Base-by-base conservation (phyloP, 169 alveolate species). In the Cryptosporidium sp. region DNA sequence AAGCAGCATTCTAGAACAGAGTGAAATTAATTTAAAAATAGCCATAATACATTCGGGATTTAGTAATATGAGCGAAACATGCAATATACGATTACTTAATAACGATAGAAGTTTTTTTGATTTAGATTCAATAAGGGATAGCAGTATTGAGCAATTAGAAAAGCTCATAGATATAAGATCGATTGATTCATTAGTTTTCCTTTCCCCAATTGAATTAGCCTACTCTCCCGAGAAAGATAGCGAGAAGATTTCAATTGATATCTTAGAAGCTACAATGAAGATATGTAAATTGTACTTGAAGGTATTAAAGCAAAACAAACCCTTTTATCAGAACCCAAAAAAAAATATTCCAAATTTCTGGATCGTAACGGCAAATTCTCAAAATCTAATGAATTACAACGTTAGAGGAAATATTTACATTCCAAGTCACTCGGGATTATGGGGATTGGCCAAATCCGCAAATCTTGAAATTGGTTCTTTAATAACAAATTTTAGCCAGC, bases 381-480 rank as follows among this genome's bases (percentile, higher is more conserved):
- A 80, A 67, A 80, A 80, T 41, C 37, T 80, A 18, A 21, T 4
- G 1, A 80, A 65, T 43, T 43, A 37, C 35, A 26, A 26, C n/a
- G 1, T 58, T 26, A 43, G 10, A 3, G 68, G 35, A 61, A 73
- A 73, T 26, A 45, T 23, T 16, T 26, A 21, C 2, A 62, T 80
- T 16, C 95, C 95, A 33, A 85, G 80, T 18, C 91, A 93, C 31
- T 91, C 95, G 1, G 96, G 96, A 8, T 91, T 94, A n/a, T 94
- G 96, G 96, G 95, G 95, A 48, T 73, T 94, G 75, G 93, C 91
- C 1, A 92, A 91, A 35, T 92, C 96, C 9, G 93, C 93, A 29
- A 84, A 91, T 35, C 85, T 91, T 41, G 89, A 80, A 80, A 62
- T 80, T 23, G 29, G 51, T 26, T 80, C 89, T 21, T 21, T 80